Evolutionary conservation across 1,284 basidiomycete genomes (phyloP).

Genomic region (Naganishia cerealis): DNA sequence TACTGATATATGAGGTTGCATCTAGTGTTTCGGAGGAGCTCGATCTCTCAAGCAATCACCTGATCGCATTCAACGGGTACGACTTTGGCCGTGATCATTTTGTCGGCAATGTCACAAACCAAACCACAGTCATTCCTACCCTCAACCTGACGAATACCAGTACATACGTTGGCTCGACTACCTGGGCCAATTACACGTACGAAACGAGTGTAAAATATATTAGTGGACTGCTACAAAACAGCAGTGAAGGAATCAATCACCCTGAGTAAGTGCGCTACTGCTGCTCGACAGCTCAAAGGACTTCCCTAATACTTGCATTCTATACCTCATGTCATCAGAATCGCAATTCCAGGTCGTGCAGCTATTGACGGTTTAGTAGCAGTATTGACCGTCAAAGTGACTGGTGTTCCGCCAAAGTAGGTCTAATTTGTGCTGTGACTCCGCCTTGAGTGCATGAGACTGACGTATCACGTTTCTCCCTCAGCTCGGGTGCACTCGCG

Average conservation of each 20-base stretch:
- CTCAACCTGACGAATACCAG: constrained; percentile 61
- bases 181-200: constrained; percentile 64
- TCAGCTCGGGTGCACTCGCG: constrained; percentile 14
- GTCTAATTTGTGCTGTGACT: background rate
- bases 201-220: constrained; percentile 67
- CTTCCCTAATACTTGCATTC: constrained; percentile 8
- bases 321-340: constrained; percentile 62
- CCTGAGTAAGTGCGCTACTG: constrained; percentile 28
- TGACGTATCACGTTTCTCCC: background rate
- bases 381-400: constrained; percentile 72
- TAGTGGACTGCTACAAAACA: constrained; percentile 67
- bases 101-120: constrained; percentile 71
- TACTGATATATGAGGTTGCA: constrained; percentile 12
- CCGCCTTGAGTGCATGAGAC: no score
- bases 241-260: constrained; percentile 55
- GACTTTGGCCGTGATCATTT: constrained; percentile 71
- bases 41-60: constrained; percentile 63
- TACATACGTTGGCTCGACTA: constrained; percentile 43
- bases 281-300: constrained; percentile 22
- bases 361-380: constrained; percentile 84
- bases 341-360: constrained; percentile 62
- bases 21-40: constrained; percentile 65
- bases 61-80: constrained; percentile 64
- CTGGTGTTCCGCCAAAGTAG: constrained; percentile 43
- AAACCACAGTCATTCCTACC: constrained; percentile 60